Conservation (phyloP, 805 yeast species). For the Blastobotrys muscicola region DNA sequence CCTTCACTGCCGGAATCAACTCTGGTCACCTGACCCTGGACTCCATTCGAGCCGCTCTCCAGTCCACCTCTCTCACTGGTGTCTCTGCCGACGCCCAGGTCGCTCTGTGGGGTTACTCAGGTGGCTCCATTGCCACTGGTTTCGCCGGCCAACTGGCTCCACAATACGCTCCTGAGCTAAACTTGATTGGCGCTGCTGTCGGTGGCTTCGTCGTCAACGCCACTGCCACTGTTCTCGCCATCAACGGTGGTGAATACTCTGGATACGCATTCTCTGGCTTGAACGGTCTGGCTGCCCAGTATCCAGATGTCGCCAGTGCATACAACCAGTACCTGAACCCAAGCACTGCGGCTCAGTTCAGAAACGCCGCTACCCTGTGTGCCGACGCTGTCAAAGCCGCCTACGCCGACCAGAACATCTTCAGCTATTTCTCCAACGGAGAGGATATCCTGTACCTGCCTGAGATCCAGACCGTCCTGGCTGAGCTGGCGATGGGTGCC, state of each 20-base stretch:
- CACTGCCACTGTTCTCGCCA: constrained; percentile 12
- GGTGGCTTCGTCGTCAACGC: constrained; percentile 21
- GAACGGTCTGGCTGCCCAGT: constrained; percentile 18
- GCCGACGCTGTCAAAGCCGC: constrained; percentile 7
- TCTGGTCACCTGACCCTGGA: constrained; percentile 24
- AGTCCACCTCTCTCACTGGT: constrained; percentile 8
- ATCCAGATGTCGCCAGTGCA: constrained; percentile 11
- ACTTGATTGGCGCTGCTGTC: constrained; percentile 20
- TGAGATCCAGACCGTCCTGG: constrained; percentile 7
- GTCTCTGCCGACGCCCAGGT: constrained; percentile 11
- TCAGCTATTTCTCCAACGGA: constrained; percentile 14
- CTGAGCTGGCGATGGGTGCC: constrained; percentile 13
- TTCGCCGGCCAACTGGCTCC: constrained; percentile 23
- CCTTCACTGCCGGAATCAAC: constrained; percentile 14
- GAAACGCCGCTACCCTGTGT: constrained; percentile 13
- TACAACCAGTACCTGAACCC: constrained; percentile 5
- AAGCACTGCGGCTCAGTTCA: constrained; percentile 2
- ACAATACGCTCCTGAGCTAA: constrained; percentile 20
- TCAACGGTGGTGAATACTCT: constrained; percentile 14
- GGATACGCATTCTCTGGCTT: constrained; percentile 20
- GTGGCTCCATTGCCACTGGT: constrained; percentile 21
- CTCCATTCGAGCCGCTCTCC: constrained; percentile 21
- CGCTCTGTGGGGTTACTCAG: constrained; percentile 22
- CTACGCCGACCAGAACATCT: constrained; percentile 14
- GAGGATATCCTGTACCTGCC: constrained; percentile 11